These are phyloP conservation scores for Pleurostoma richardsiae DNA, from an alignment of 2,329 filamentous ascomycete species.

Conservation along the genomic window DNA sequence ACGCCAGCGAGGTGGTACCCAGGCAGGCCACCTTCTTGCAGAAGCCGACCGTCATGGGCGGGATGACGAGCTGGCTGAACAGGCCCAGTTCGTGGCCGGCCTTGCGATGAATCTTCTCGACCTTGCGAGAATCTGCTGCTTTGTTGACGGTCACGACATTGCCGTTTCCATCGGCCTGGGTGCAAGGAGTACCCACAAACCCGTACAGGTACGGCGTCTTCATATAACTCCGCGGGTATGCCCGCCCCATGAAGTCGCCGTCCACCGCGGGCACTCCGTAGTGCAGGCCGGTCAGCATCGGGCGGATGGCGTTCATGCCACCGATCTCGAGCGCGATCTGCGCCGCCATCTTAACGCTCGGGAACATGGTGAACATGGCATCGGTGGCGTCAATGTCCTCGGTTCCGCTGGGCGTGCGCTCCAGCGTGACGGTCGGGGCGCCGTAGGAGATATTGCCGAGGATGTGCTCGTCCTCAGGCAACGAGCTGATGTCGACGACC, in stretches of 20 bases:
- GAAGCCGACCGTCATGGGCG: neutral
- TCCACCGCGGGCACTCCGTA: constrained; percentile 29
- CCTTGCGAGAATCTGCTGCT: neutral
- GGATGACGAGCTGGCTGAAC: neutral
- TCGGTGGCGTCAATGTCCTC: neutral
- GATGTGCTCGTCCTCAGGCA: neutral
- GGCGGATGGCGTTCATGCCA: constrained; percentile 44
- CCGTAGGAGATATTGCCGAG: neutral
- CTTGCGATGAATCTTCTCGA: neutral
- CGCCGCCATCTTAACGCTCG: neutral
- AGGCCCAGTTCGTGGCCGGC: neutral
- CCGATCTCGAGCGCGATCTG: constrained; percentile 39
- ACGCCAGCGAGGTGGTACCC: constrained; percentile 30
- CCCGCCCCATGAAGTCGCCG: constrained; percentile 19
- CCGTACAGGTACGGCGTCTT: neutral
- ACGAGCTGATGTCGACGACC: neutral
- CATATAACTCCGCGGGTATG: constrained; percentile 12
- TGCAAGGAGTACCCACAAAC: neutral
- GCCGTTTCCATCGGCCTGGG: neutral
- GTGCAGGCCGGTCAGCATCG: constrained; percentile 27
- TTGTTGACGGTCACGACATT: neutral
- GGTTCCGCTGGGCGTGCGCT: neutral
- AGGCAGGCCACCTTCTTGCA: constrained; percentile 6
- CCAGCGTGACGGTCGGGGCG: neutral
- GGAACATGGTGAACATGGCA: neutral